Conservation (phyloP, 306 rosid genomes). For the Lathyrus sativus region DNA sequence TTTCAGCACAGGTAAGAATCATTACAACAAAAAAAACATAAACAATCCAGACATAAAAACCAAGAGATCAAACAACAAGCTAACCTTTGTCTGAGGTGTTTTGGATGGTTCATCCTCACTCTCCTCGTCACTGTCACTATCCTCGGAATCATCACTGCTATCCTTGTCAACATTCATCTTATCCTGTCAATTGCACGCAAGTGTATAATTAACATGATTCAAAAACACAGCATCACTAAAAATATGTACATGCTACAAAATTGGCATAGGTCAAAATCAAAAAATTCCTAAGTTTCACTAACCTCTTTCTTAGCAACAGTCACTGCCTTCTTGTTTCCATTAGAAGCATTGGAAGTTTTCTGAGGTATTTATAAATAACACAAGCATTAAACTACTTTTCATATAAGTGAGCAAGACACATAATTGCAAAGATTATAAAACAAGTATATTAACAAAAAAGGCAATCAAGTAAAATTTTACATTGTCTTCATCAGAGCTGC, state of each 20-base stretch:
- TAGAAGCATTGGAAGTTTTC: conserved; percentile 34
- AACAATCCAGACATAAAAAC: background rate
- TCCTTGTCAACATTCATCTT: conserved; percentile 54
- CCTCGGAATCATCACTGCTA: conserved; percentile 42
- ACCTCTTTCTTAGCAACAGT: conserved; percentile 34
- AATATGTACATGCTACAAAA: background rate
- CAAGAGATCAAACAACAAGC: background rate
- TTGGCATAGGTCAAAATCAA: conserved; percentile 25
- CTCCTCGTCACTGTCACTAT: conserved; percentile 42
- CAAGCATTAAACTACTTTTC: background rate
- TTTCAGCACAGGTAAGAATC: background rate
- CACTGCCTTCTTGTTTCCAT: conserved; percentile 34
- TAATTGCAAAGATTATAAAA: no score
- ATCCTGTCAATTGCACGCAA: conserved; percentile 19
- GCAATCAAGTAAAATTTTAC: conserved; percentile 3
- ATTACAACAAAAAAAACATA: background rate
- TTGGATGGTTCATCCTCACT: conserved; percentile 40
- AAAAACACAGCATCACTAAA: background rate
- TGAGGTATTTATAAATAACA: conserved; percentile 10
- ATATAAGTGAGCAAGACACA: background rate
- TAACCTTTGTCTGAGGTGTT: conserved; percentile 59
- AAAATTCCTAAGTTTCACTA: conserved; percentile 46
- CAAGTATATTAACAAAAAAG: background rate
- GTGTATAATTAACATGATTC: background rate
- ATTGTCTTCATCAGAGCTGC: conserved; percentile 51